Evolutionary conservation across 768 basidiomycete species (phyloP).

Genomic region (Suillus variegatus): DNA sequence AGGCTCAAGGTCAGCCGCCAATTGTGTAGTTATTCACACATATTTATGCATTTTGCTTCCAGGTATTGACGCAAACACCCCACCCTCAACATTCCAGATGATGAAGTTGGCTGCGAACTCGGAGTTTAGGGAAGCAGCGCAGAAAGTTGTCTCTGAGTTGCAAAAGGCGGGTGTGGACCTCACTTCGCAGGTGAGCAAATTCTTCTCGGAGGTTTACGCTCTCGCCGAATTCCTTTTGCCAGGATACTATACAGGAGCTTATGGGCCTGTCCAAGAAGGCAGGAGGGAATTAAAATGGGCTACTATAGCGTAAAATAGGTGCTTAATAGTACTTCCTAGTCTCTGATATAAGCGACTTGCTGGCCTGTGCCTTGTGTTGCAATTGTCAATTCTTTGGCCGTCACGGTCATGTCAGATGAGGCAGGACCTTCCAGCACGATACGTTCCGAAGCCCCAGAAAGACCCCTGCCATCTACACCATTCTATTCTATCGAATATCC

Average conservation of each 20-base stretch:
- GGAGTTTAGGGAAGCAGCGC: conserved; percentile 52
- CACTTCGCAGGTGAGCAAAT: conserved; percentile 47
- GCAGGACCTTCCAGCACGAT: conserved; percentile 12
- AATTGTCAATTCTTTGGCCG: not conserved
- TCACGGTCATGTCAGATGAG: conserved; percentile 6
- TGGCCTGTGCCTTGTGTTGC: not conserved
- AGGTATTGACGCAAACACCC: conserved; percentile 51
- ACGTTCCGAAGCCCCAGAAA: conserved; percentile 36
- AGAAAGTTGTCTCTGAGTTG: conserved; percentile 49
- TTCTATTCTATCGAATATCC: conserved; percentile 91
- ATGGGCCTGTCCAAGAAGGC: conserved; percentile 29
- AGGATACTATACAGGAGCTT: conserved; percentile 51
- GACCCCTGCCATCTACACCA: conserved; percentile 53
- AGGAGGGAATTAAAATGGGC: conserved; percentile 17
- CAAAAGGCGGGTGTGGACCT: conserved; percentile 63
- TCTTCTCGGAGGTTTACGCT: not conserved
- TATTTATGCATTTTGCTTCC: not conserved
- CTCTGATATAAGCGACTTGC: not conserved
- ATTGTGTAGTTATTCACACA: conserved; percentile 7
- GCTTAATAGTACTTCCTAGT: not conserved
- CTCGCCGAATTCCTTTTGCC: conserved; percentile 2
- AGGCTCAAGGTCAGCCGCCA: conserved; percentile 45
- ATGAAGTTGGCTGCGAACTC: conserved; percentile 53
- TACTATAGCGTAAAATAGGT: conserved; percentile 1
- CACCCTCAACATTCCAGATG: conserved; percentile 53